Evolutionary conservation across 495 filamentous ascomycete genomes (phyloP).

Genomic region (Podospora sp.): DNA sequence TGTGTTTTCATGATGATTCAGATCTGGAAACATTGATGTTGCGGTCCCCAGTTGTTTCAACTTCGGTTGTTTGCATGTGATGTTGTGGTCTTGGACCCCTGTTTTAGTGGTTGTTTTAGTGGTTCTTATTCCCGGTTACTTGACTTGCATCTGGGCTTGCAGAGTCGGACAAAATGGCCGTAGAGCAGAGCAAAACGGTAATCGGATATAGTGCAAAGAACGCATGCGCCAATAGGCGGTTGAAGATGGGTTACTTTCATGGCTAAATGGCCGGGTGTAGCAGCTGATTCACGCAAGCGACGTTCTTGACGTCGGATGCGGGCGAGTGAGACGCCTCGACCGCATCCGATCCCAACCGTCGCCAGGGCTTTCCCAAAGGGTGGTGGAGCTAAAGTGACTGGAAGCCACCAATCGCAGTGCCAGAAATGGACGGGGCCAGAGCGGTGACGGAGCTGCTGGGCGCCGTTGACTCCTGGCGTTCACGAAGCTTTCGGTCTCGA

Average conservation of each 20-base stretch:
- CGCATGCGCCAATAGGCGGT: not conserved
- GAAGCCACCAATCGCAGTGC: conserved; percentile 16
- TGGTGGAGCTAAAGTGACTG: conserved; percentile 1
- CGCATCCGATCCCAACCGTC: conserved; percentile 19
- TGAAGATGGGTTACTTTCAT: not conserved
- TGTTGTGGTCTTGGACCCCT: not conserved
- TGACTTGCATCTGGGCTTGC: not conserved
- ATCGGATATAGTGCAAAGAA: not conserved
- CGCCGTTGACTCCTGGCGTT: conserved; percentile 5
- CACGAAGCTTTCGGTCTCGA: conserved; percentile 11
- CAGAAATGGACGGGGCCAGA: not conserved
- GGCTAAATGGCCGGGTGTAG: conserved; percentile 9
- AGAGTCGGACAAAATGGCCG: not conserved
- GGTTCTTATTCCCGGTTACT: no score
- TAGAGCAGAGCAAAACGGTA: not conserved
- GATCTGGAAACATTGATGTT: no score
- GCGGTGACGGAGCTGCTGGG: conserved; percentile 22
- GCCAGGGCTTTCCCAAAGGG: conserved; percentile 2
- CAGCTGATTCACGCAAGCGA: conserved; percentile 8
- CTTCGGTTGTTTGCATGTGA: not conserved
- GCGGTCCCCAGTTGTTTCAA: no score
- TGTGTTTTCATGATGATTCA: no score
- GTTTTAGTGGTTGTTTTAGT: not conserved
- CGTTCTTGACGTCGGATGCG: conserved; percentile 1
- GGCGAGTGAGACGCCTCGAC: conserved; percentile 14